phyloP scores from a whole-genome alignment of 1,139 yeast species.

The Yamadazyma dushanensis region DNA sequence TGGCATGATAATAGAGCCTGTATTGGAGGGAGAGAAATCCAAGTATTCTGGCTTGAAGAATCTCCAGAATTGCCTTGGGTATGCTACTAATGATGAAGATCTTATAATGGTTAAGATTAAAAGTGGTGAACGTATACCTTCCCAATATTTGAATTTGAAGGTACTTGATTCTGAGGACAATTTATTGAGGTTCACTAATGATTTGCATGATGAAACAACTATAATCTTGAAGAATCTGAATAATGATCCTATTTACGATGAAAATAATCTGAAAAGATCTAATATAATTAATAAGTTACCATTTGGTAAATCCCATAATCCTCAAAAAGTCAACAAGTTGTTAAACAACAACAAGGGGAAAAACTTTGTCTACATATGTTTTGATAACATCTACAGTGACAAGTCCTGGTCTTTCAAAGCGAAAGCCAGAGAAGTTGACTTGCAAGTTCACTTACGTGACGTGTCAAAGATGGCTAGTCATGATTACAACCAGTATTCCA shows the following conservation, averaged over 20 bases:
- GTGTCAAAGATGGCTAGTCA: constrained; percentile 33
- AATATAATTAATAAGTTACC: constrained; percentile 14
- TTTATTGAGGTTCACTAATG: constrained; percentile 30
- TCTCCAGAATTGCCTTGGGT: constrained; percentile 39
- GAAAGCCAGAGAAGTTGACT: constrained; percentile 30
- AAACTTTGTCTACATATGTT: constrained; percentile 39
- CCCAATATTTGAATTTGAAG: constrained; percentile 38
- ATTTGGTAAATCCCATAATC: constrained; percentile 10
- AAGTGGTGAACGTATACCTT: constrained; percentile 29
- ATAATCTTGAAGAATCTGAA: constrained; percentile 41
- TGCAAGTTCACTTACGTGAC: constrained; percentile 37
- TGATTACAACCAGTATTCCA: constrained; percentile 38
- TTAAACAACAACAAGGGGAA: constrained; percentile 26
- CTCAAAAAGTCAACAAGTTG: constrained; percentile 17
- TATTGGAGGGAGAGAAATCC: constrained; percentile 19
- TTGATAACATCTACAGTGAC: constrained; percentile 44
- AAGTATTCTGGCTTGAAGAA: constrained; percentile 28
- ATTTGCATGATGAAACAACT: constrained; percentile 29
- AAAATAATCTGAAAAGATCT: constrained; percentile 6
- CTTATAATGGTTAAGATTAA: constrained; percentile 34
- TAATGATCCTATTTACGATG: constrained; percentile 18
- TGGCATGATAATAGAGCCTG: constrained; percentile 17
- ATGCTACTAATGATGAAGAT: constrained; percentile 39
- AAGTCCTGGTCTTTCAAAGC: constrained; percentile 47
- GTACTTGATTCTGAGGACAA: constrained; percentile 42